These are phyloP conservation scores for Penicillium verrucosum DNA, from an alignment of 2,329 filamentous ascomycete species.

Conservation along the genomic window DNA sequence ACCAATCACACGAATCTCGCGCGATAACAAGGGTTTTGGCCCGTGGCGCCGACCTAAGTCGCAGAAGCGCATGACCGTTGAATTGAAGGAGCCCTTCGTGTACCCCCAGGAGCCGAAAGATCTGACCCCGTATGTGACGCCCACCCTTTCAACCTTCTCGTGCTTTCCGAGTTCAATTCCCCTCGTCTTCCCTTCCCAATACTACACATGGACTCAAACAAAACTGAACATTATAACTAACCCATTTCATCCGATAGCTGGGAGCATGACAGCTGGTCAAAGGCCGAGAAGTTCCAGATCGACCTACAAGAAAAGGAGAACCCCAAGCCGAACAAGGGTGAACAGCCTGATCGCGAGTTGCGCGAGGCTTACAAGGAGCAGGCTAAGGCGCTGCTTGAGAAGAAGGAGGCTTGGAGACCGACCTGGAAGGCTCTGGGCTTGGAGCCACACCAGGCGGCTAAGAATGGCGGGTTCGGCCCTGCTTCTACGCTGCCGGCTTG, in stretches of 20 bases:
- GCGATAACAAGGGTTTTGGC: slow-evolving; percentile 42
- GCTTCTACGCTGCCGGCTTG: slow-evolving; percentile 6
- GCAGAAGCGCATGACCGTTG: slow-evolving; percentile 91
- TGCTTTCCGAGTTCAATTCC: neutral
- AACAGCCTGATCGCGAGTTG: slow-evolving; percentile 18
- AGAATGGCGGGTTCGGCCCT: slow-evolving; percentile 2
- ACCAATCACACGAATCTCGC: slow-evolving; percentile 51
- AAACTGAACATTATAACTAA: slow-evolving; percentile 6
- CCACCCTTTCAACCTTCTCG: neutral
- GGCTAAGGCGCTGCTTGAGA: slow-evolving; percentile 61
- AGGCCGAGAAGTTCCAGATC: slow-evolving; percentile 45
- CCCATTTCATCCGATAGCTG: slow-evolving; percentile 43
- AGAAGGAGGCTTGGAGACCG: slow-evolving; percentile 60
- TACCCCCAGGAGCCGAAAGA: slow-evolving; percentile 72
- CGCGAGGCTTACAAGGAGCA: slow-evolving; percentile 54
- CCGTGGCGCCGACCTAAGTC: slow-evolving; percentile 67
- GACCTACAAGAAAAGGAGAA: slow-evolving; percentile 34
- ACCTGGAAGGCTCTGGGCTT: slow-evolving; percentile 46
- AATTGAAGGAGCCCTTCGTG: slow-evolving; percentile 81
- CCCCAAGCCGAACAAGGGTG: slow-evolving; percentile 33
- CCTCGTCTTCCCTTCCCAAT: neutral
- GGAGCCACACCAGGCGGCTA: slow-evolving; percentile 26
- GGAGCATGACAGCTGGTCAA: slow-evolving; percentile 59
- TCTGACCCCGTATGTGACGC: slow-evolving; percentile 51
- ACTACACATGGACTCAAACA: neutral